Evolutionary conservation across 2,329 filamentous ascomycete species (phyloP).

Genomic region (Paraphaeosphaeria sporulosa): DNA sequence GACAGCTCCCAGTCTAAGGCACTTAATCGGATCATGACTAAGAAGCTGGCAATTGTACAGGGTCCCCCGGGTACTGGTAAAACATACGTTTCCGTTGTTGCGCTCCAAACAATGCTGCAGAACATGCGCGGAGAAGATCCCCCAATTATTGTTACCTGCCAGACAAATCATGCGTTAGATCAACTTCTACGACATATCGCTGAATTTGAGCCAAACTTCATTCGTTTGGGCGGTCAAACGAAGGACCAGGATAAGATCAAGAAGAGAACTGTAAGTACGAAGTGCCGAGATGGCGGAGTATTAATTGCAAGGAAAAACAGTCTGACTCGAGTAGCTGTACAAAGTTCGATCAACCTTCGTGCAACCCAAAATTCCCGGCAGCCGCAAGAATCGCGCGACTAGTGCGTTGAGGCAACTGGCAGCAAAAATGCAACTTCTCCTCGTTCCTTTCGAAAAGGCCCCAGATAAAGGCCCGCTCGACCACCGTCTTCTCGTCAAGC

Average conservation of each 20-base stretch:
- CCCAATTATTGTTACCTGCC: conserved; percentile 80
- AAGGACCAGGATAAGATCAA: conserved; percentile 69
- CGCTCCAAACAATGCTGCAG: conserved; percentile 69
- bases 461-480: conserved; percentile 25
- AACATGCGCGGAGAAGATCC: conserved; percentile 65
- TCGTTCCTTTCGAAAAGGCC: conserved; percentile 34
- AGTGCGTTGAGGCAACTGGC: conserved; percentile 51
- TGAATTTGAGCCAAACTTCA: conserved; percentile 67
- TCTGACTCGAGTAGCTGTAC: conserved; percentile 48
- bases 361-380: conserved; percentile 42
- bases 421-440: conserved; percentile 28
- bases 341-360: conserved; percentile 58
- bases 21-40: conserved; percentile 73
- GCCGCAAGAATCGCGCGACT: conserved; percentile 50
- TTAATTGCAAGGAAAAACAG: background rate
- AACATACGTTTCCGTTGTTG: conserved; percentile 79
- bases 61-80: conserved; percentile 84
- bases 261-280: conserved; percentile 62
- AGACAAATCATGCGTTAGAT: conserved; percentile 91
- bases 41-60: conserved; percentile 78
- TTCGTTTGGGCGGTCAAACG: conserved; percentile 74
- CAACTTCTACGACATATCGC: conserved; percentile 75
- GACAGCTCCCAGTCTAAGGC: conserved; percentile 77
- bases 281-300: background rate
- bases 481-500: conserved; percentile 56